Base-by-base conservation (phyloP, 2,329 filamentous ascomycete genomes). In the Penicillium carneum region DNA sequence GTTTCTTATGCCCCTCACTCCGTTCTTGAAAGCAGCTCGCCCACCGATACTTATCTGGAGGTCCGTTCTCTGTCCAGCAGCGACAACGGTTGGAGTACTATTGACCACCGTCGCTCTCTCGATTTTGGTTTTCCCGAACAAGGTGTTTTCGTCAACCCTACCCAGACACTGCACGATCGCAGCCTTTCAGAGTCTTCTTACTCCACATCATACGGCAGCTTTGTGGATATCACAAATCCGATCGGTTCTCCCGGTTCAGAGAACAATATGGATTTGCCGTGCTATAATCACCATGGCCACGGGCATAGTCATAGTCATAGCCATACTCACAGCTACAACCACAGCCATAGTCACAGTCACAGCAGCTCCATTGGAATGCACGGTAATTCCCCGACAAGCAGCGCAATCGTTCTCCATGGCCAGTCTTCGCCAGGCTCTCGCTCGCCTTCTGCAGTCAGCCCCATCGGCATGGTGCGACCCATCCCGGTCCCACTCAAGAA, bases 191-290 rank as follows among this genome's bases (percentile, higher is more conserved):
- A 96, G 71, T 95, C 92, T 2, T 95, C 91, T 1, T 86, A 88
- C 67, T 88, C 90, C 1, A 90, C 83, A 75, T 92, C 80, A 76
- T 92, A 84, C 81, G 87, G 84, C 65, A 95, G 91, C 80, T 96
- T 90, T 70, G 92, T 96, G 75, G 92, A 97, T 69, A 86, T 93
- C 77, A 85, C 88, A 23, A 89, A 89, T 73, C 90, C 90, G 0
- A 89, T 95, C 61, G 91, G 90, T 81, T 97, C 93, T 1, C 92
- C 93, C 16, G 84, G 88, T 62, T 96, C 92, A 0, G 92, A 96
- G 69, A 87, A 87, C 48, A 88, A 89, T 65, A 83, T 87, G 62
- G 89, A 92, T 62, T 83, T 82, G 39, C 75, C 80, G 33, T 81
- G 57, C 52, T 60, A 60, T 41, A 60, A 36, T 29, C 56, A 60